Evolutionary conservation across 139 green algal genomes (phyloP), one percentile per base, ranked within the genome.

Genomic region (Chlamydomonas eustigma): DNA sequence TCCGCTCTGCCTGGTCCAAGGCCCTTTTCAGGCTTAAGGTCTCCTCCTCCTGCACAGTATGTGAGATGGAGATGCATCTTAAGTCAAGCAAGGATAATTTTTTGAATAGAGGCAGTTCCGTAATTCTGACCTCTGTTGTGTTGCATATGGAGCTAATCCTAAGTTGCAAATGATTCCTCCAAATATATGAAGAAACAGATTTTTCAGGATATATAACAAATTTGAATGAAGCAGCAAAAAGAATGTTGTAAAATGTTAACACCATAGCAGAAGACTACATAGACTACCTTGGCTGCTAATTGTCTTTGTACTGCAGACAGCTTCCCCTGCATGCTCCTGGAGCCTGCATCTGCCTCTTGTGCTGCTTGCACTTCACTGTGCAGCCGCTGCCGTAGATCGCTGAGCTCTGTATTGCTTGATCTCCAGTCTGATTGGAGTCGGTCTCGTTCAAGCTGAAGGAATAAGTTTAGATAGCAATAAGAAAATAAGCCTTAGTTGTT

Each of bases 1-100:
- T 81, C 30, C 78, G 34, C 24, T 83, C 39, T 0, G 87, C 87
- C 4, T 83, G 78, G 67, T 90, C 87, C 25, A 77, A 83, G 51
- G 78, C 83, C 66, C 88, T 39, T 44, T 34, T 71, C 34, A 34
- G 38, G 0, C 39, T 51, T 69, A 78, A 65, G 5, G 44, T 18
- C 76, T 79, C 80, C 76, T 81, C 80, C 75, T 85, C 75, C 75
- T 76, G 58, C n/a, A n/a, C n/a, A n/a, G 24, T n/a, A n/a, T n/a
- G n/a, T n/a, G n/a, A n/a, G n/a, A n/a, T n/a, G n/a, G n/a, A n/a
- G n/a, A n/a, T n/a, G n/a, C n/a, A n/a, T n/a, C n/a, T n/a, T n/a
- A n/a, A n/a, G n/a, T n/a, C n/a, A n/a, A n/a, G n/a, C n/a, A n/a
- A n/a, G n/a, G n/a, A n/a, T n/a, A n/a, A n/a, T n/a, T n/a, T n/a